Evolutionary conservation across 352 stramenopile genomes (phyloP).

Genomic region (Globisporangium splendens): DNA sequence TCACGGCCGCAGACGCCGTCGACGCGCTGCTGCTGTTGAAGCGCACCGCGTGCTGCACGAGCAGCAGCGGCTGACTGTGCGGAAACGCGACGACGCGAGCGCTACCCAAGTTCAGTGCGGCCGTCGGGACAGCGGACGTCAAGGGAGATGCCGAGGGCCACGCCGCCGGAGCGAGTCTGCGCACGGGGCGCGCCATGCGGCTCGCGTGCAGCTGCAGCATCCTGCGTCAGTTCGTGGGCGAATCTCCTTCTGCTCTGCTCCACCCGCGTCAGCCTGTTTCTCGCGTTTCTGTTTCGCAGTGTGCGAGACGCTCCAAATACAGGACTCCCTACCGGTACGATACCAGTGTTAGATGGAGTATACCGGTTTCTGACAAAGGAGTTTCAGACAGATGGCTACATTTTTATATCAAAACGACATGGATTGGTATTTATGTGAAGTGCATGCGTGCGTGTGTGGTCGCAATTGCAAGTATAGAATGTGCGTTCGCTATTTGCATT

Average conservation of each 20-base stretch:
- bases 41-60: slow-evolving; percentile 4
- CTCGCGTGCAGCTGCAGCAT: slow-evolving; percentile 17
- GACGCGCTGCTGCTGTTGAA: slow-evolving; percentile 12
- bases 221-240: background rate
- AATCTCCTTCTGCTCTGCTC: slow-evolving; percentile 4
- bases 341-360: background rate
- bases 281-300: background rate
- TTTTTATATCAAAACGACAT: background rate
- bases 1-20: background rate
- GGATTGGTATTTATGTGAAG: no score
- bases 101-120: background rate
- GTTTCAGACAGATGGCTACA: background rate
- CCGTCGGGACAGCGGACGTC: background rate
- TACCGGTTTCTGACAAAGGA: background rate
- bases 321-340: background rate
- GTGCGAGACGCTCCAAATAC: background rate
- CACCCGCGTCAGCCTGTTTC: slow-evolving; percentile 1
- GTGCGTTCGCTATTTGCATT: no score
- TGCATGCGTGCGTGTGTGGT: no score
- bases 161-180: slow-evolving; percentile 1
- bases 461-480: no score
- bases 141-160: background rate
- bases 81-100: background rate
- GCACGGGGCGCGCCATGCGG: slow-evolving; percentile 10
- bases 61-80: background rate